phyloP scores from a whole-genome alignment of 495 filamentous ascomycete species.

The Massariosphaeria phaeospora region DNA sequence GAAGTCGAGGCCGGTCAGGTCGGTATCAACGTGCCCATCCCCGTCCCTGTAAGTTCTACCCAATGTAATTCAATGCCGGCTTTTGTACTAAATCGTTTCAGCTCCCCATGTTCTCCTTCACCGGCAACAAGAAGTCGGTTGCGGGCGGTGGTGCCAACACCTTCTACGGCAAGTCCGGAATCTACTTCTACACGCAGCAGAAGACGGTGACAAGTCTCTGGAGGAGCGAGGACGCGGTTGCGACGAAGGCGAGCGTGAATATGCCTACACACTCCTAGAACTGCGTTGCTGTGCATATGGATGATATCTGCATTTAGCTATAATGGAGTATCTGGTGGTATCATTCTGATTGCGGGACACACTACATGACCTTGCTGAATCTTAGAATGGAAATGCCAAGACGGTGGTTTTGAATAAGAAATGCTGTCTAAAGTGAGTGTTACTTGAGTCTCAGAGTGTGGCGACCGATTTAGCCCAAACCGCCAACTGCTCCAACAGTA shows the following conservation, averaged over 20 bases:
- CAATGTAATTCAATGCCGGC: not conserved
- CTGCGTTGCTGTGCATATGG: no score
- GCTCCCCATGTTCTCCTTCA: conserved; percentile 87
- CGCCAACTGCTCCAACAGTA: no score
- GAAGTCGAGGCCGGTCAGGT: conserved; percentile 76
- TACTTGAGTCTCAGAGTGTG: no score
- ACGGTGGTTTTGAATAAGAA: no score
- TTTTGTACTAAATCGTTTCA: not conserved
- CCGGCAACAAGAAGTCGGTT: conserved; percentile 94
- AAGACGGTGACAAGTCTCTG: conserved; percentile 97
- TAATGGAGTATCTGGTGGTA: no score
- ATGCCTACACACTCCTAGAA: conserved; percentile 80
- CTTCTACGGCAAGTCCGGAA: conserved; percentile 88
- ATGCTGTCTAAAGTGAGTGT: no score
- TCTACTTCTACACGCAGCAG: conserved; percentile 92
- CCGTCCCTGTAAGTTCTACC: conserved; percentile 64
- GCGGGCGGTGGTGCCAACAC: conserved; percentile 90
- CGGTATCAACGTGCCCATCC: conserved; percentile 65
- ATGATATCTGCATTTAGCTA: no score
- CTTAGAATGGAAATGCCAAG: no score
- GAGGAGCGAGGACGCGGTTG: conserved; percentile 76
- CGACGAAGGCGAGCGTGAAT: conserved; percentile 73
- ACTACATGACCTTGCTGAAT: no score
- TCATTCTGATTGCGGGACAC: no score
- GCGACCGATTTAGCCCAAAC: no score